phyloP scores from a whole-genome alignment of 78 protist genomes.

The Tieghemostelium lacteum region DNA sequence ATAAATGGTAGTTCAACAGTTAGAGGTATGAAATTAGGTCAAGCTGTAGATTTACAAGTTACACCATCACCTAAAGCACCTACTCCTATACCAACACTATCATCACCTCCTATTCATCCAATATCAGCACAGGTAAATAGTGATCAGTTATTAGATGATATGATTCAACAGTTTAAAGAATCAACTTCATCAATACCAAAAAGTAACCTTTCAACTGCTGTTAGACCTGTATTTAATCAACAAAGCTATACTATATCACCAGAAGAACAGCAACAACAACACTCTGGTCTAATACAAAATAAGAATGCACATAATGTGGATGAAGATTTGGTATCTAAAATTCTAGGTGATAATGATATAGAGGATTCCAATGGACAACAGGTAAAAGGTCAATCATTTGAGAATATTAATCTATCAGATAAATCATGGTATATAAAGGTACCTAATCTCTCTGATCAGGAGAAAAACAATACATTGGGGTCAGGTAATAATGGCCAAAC shows the following conservation, averaged over 20 bases:
- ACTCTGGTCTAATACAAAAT: neutral
- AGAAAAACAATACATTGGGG: slow-evolving; percentile 22
- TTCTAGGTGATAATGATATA: slow-evolving; percentile 48
- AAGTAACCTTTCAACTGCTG: neutral
- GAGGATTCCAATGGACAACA: neutral
- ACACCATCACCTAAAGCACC: slow-evolving; percentile 74
- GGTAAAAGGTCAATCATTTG: neutral
- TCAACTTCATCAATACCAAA: slow-evolving; percentile 1
- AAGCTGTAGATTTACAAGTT: slow-evolving; percentile 57
- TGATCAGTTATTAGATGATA: slow-evolving; percentile 58
- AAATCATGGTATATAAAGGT: slow-evolving; percentile 62
- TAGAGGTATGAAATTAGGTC: slow-evolving; percentile 41
- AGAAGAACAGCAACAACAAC: slow-evolving; percentile 54
- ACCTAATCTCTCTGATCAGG: neutral
- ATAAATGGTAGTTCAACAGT: slow-evolving; percentile 12
- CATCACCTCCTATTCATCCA: slow-evolving; percentile 26
- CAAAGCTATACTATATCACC: slow-evolving; percentile 53
- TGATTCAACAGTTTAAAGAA: slow-evolving; percentile 52
- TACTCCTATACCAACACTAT: slow-evolving; percentile 64
- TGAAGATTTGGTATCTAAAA: slow-evolving; percentile 36
- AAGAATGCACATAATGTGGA: neutral
- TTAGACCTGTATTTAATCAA: slow-evolving; percentile 6
- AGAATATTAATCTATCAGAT: neutral
- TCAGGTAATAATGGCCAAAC: slow-evolving; percentile 60
- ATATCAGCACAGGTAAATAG: neutral